Base-by-base conservation (phyloP, 148 eudicot genomes). In the Rhododendron williamsianum region DNA sequence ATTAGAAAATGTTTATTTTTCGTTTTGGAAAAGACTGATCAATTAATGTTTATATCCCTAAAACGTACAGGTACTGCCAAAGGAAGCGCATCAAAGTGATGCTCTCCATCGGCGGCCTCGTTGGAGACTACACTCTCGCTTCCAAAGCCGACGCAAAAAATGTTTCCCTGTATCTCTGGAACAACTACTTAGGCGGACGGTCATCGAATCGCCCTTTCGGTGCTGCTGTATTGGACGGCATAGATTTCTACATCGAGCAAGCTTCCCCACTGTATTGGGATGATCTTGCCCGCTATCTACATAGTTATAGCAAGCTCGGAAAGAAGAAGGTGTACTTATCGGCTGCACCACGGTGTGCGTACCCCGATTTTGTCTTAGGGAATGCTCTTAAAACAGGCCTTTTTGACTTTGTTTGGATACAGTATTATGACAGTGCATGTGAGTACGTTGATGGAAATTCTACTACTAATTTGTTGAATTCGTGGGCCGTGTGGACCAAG, bases 341-440 rank as follows among this genome's bases (percentile, higher is more conserved):
- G 0, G 99, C 91, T 0, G 97, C 98, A 9, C 99, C 99, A 35
- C 96, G 93, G 86, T 96, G 99, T 56, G 95, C 94, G 0, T 95
- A 91, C 76, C 96, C 97, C 9, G 98, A 95, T 51, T 73, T 38
- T 15, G 74, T 46, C 41, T 35, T 96, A 46, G 92, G 93, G 4
- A 76, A 84, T 6, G 96, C 99, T 7, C 90, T 95, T 10, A 35
- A 89, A 3, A 93, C 96, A 0, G 89, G 93, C 12, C 85, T 93
- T 3, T 96, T 96, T 54, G 99, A 96, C 87, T 94, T 88, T 30
- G 94, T 96, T 43, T 96, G 99, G 99, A 92, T 96, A 2, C 99
- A 96, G 78, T 96, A 95, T 63, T 96, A 96, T 41, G 8, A 41
- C 45, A 41, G 0, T 41, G 11, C 94, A 92, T 6, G 87, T 91